phyloP scores from a whole-genome alignment of 495 filamentous ascomycete genomes.

The Neurospora sublineolata region DNA sequence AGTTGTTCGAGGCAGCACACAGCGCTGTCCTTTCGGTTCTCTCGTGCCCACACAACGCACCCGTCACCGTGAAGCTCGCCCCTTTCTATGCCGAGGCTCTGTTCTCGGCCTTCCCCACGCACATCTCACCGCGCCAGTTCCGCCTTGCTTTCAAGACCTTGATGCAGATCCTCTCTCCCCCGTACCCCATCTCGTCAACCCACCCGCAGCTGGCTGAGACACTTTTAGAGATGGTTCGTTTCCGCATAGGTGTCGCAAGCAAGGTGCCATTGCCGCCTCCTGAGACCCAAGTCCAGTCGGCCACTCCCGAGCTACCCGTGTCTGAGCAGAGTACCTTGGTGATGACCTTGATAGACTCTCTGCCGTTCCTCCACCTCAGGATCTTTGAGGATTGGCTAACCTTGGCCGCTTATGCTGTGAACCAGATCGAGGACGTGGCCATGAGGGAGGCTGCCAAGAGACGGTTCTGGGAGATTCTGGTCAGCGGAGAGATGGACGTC shows the following conservation, averaged over 20 bases:
- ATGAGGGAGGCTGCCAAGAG: slow-evolving; percentile 57
- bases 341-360: slow-evolving; percentile 69
- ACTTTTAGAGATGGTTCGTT: slow-evolving; percentile 69
- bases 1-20: slow-evolving; percentile 89
- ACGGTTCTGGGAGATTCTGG: slow-evolving; percentile 77
- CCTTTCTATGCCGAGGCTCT: slow-evolving; percentile 81
- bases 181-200: slow-evolving; percentile 54
- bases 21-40: slow-evolving; percentile 73
- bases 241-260: slow-evolving; percentile 50
- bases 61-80: slow-evolving; percentile 58
- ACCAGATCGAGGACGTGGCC: slow-evolving; percentile 43
- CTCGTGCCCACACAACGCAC: slow-evolving; percentile 63
- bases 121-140: slow-evolving; percentile 82
- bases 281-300: slow-evolving; percentile 11
- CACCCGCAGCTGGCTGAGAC: slow-evolving; percentile 69
- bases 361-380: slow-evolving; percentile 59
- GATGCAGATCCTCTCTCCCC: slow-evolving; percentile 74
- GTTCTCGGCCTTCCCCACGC: slow-evolving; percentile 71
- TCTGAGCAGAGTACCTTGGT: slow-evolving; percentile 76
- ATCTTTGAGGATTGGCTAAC: slow-evolving; percentile 57
- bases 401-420: slow-evolving; percentile 56
- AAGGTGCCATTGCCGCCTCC: slow-evolving; percentile 23
- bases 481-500: slow-evolving; percentile 84
- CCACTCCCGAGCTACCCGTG: slow-evolving; percentile 22
- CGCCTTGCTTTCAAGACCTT: slow-evolving; percentile 85